phyloP scores from a whole-genome alignment of 441 rosid species.

The Populus tomentosa region DNA sequence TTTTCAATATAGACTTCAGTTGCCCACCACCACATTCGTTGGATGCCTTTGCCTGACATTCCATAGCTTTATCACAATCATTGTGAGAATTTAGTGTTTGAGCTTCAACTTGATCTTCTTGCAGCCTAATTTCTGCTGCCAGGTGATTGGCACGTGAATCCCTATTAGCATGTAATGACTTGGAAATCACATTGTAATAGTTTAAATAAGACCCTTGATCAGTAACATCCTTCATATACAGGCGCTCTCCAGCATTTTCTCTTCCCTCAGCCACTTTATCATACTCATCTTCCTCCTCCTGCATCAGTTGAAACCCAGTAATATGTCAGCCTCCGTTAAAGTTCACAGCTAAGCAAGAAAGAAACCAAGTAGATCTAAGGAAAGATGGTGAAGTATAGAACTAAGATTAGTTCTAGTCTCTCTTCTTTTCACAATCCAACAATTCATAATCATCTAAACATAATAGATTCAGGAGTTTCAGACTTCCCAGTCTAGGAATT shows the following conservation, averaged over 20 bases:
- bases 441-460: background rate
- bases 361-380: background rate
- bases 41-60: constrained; percentile 25
- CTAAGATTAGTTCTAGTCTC: background rate
- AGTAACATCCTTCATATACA: constrained; percentile 47
- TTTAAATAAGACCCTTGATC: constrained; percentile 37
- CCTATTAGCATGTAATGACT: constrained; percentile 26
- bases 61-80: constrained; percentile 8
- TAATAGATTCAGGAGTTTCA: background rate
- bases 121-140: constrained; percentile 65
- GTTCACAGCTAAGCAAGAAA: background rate
- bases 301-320: constrained; percentile 19
- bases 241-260: constrained; percentile 35
- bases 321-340: background rate
- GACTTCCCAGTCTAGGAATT: background rate
- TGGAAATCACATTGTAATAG: constrained; percentile 35
- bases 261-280: constrained; percentile 80
- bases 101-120: constrained; percentile 72
- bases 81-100: constrained; percentile 27
- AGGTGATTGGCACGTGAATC: constrained; percentile 71
- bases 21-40: constrained; percentile 28
- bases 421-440: background rate
- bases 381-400: background rate
- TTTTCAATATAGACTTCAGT: constrained; percentile 68
- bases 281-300: constrained; percentile 84